Conservation (phyloP, 352 stramenopile species). For the Phytophthora boehmeriae region DNA sequence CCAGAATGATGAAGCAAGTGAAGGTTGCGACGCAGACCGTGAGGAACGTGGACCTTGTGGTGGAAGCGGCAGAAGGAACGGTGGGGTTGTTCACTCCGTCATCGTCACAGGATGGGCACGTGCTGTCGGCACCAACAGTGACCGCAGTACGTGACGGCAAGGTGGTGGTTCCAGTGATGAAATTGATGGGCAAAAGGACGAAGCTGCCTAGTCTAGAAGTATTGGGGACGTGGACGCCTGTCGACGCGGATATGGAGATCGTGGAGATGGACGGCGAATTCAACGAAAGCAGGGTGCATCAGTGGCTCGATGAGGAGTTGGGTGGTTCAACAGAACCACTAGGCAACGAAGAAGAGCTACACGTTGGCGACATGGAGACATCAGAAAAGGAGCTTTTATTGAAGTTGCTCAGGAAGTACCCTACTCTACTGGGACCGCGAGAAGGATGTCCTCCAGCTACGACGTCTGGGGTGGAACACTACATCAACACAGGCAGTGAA, state of each 20-base stretch:
- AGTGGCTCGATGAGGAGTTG: neutral
- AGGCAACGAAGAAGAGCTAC: conserved; percentile 6
- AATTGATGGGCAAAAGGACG: neutral
- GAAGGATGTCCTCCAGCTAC: neutral
- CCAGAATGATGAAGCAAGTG: neutral
- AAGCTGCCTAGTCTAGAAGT: neutral
- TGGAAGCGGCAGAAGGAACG: conserved; percentile 5
- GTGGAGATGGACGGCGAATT: neutral
- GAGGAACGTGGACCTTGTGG: conserved; percentile 2
- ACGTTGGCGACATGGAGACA: conserved; percentile 4
- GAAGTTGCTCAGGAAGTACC: neutral
- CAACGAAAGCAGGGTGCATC: neutral
- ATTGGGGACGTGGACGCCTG: conserved; percentile 4
- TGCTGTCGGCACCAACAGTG: conserved; percentile 5
- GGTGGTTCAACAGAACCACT: neutral
- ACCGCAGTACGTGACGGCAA: conserved; percentile 3
- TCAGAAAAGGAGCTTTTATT: conserved; percentile 2
- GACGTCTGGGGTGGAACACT: conserved; percentile 1
- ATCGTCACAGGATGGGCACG: neutral
- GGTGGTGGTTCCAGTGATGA: conserved; percentile 6
- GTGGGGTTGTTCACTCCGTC: conserved; percentile 5
- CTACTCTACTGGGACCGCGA: neutral
- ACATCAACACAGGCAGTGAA: conserved; percentile 18
- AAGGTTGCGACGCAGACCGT: conserved; percentile 5
- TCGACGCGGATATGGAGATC: neutral